phyloP scores from a whole-genome alignment of 2,329 filamentous ascomycete genomes.

The Colletotrichum sp. region DNA sequence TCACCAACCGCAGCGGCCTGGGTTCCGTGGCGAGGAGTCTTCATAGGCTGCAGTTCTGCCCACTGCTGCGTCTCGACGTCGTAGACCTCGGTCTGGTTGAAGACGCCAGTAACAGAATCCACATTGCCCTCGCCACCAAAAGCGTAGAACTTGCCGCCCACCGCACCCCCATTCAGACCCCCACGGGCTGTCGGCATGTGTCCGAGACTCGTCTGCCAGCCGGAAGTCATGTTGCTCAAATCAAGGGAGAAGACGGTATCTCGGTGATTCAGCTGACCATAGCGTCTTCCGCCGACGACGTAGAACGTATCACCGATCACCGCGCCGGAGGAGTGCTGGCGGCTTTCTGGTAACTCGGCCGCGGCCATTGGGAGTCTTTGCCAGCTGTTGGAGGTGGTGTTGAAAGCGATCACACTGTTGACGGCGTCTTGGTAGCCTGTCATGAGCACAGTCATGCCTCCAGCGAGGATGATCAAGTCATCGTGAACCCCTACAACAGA shows the following conservation, averaged over 20 bases:
- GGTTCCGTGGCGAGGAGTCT: background rate
- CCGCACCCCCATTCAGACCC: slow-evolving; percentile 31
- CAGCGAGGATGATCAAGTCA: slow-evolving; percentile 39
- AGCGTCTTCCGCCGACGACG: slow-evolving; percentile 38
- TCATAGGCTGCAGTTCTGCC: background rate
- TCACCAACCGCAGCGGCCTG: background rate
- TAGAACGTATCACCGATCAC: slow-evolving; percentile 38
- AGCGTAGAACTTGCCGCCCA: slow-evolving; percentile 34
- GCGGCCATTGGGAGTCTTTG: slow-evolving; percentile 27
- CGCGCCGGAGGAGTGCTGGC: slow-evolving; percentile 34
- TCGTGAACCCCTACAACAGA: slow-evolving; percentile 35
- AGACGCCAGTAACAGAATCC: slow-evolving; percentile 14
- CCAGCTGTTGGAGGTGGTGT: slow-evolving; percentile 32
- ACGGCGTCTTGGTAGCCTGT: slow-evolving; percentile 29
- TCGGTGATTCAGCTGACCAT: slow-evolving; percentile 32
- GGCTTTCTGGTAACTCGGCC: slow-evolving; percentile 31
- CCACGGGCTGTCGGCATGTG: slow-evolving; percentile 43
- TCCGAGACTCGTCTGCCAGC: slow-evolving; percentile 30
- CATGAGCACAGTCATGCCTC: slow-evolving; percentile 35
- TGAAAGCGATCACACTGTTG: slow-evolving; percentile 33
- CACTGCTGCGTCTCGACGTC: background rate
- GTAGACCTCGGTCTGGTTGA: background rate
- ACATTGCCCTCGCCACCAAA: slow-evolving; percentile 43
- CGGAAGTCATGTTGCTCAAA: slow-evolving; percentile 26
- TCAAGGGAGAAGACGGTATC: slow-evolving; percentile 40